Conservation (phyloP, 2,329 filamentous ascomycete species). For the Chrysoporthe deuterocubensis region DNA sequence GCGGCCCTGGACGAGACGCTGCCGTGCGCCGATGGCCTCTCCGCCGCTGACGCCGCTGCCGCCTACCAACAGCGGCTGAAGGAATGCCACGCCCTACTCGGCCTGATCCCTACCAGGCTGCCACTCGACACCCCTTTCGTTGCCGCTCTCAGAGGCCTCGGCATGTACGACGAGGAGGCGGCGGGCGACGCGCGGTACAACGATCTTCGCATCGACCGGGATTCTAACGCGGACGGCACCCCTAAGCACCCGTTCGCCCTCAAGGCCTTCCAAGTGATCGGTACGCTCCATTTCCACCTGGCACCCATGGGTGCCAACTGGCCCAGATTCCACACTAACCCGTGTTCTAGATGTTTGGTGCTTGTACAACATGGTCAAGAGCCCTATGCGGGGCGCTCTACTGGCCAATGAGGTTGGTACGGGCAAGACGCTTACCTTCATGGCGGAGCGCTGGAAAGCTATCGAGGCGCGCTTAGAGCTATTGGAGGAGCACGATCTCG, state of each 20-base stretch:
- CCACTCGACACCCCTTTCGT: not conserved
- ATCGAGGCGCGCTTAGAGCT: not conserved
- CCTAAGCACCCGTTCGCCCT: not conserved
- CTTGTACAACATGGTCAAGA: not conserved
- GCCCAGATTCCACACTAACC: not conserved
- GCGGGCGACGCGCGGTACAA: not conserved
- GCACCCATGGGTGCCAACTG: not conserved
- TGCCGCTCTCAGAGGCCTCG: not conserved
- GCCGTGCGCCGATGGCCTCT: not conserved
- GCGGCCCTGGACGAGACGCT: not conserved
- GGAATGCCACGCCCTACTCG: not conserved
- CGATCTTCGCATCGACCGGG: not conserved
- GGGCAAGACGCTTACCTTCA: not conserved
- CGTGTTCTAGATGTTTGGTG: not conserved
- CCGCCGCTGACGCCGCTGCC: not conserved
- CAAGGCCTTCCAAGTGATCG: not conserved
- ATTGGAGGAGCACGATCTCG: not conserved
- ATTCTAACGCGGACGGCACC: not conserved
- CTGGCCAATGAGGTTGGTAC: not conserved
- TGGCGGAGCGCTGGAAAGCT: not conserved
- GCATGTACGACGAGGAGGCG: not conserved
- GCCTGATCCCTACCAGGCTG: not conserved
- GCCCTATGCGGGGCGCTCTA: not conserved
- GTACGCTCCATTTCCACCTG: not conserved
- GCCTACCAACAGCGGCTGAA: not conserved